Evolutionary conservation across 148 eudicot genomes (phyloP), one percentile per base, ranked within the genome.

Genomic region (Vaccinium darrowii): DNA sequence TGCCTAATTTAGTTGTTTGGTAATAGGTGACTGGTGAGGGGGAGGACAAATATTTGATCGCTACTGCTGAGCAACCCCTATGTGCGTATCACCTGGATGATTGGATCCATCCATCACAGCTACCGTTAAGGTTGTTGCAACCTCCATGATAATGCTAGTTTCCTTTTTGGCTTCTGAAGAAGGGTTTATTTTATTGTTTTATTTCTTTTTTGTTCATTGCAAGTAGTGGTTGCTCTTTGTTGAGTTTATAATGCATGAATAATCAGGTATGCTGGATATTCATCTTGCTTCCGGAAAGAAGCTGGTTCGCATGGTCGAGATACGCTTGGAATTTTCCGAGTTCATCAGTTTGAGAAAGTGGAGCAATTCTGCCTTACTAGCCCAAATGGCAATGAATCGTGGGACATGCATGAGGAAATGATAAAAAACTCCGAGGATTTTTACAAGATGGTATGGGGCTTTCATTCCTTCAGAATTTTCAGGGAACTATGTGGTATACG

Each of bases 381-480:
- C 84, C 98, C 99, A 78, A 90, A 88, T 84, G 95, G 86, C 36
- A 93, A 88, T 84, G 94, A 92, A 23, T 93, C 96, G 30, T 93
- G 99, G 98, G 92, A 92, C 19, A 96, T 96, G 99, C 92, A 87
- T 47, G 97, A 96, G 85, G 95, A 96, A 83, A 94, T 96, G 98
- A 86, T 96, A 0, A 89, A 84, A 51, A 96, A 96, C 86, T 92
- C 99, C 0, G 97, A 96, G 89, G 95, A 91, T 19, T 93, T 94
- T 85, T 94, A 94, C 89, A 86, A 96, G 86, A 60, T 83, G 93
- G 99, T 93, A 94, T 19, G 7, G 0, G 23, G 67, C 33, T 62
- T 82, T 62, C 36, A 73, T 69, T 25, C n/a, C n/a, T 18, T 12
- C 10, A 53, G 43, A 72, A 67, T 82, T 50, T 69, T 8, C 1